Base-by-base conservation (phyloP, 192 early-diverging fungal species). In the Podila minutissima region DNA sequence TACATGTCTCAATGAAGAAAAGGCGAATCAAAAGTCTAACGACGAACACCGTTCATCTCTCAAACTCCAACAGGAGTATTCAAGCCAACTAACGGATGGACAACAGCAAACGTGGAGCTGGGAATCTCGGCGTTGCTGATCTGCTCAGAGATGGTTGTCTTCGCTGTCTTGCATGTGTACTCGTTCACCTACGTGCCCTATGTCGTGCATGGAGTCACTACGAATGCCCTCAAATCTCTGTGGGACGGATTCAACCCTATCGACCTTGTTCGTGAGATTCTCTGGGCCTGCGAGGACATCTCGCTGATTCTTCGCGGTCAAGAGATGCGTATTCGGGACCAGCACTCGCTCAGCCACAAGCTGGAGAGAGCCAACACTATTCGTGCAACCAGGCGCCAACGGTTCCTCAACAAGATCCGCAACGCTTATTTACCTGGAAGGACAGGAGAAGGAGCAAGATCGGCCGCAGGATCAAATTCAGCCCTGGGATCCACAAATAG, bases 101-200 rank as follows among this genome's bases (percentile, higher is more conserved):
- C 83, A 17, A 31, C 71, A 11, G 41, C 68, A 53, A 77, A 85
- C 31, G 74, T 85, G 4, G 74, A 72, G 19, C 50, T 68, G 15
- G 83, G 83, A 13, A 72, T 85, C 20, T 71, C 69, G 5, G 70
- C 83, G 0, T 35, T 85, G 7, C 58, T 85, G 29, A 82, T 85
- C 11, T 75, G 74, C 31, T 22, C 66, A 19, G 83, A 85, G 53
- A 85, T 85, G 83, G 71, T 82, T 3, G 71, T 85, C 13, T 85
- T 85, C 59, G 46, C 83, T 0, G 65, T 82, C 38, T 10, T 85
- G 22, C 83, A 85, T 35, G 69, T 85, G 29, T 74, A 83, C 13
- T 74, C 83, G 12, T 85, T 82, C 58, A 55, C 64, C 37, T 85
- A 85, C 32, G 62, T 59, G 4, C 70, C 63, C 7, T 85, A 85